These are phyloP conservation scores for Coemansia sp. DNA, from an alignment of 192 early-diverging fungal species.

Conservation along the genomic window DNA sequence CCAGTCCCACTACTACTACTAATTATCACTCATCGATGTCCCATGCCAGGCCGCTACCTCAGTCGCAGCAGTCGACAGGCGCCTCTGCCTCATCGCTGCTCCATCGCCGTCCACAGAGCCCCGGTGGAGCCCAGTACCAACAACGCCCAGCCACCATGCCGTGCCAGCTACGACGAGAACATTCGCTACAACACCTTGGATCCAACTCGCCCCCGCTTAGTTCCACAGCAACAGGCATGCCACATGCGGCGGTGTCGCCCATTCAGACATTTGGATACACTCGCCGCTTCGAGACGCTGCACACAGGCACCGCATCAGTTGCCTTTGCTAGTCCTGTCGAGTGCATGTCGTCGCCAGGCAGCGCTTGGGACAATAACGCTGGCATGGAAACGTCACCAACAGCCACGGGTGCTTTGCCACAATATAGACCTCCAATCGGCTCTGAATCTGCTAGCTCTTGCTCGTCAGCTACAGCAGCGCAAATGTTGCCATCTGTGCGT, in stretches of 20 bases:
- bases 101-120: conserved; percentile 14
- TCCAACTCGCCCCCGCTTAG: conserved; percentile 11
- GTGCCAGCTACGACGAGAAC: conserved; percentile 21
- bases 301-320: background rate
- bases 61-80: background rate
- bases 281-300: background rate
- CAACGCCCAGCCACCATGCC: background rate
- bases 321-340: conserved; percentile 25
- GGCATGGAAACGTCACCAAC: conserved; percentile 9
- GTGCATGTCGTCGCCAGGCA: conserved; percentile 16
- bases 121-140: conserved; percentile 4
- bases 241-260: conserved; percentile 7
- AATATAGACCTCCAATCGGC: conserved; percentile 9
- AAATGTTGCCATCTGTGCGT: conserved; percentile 45
- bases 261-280: conserved; percentile 6
- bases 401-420: conserved; percentile 1
- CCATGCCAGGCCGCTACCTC: conserved; percentile 1
- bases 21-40: conserved; percentile 1
- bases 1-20: background rate
- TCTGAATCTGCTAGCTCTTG: conserved; percentile 17
- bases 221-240: background rate
- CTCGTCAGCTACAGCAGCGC: conserved; percentile 22
- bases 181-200: conserved; percentile 13
- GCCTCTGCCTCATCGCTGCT: background rate
- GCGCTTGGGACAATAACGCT: conserved; percentile 18